Evolutionary conservation across 2,329 filamentous ascomycete genomes (phyloP), one percentile per base, ranked within the genome.

Genomic region (Tolypocladium paradoxum): DNA sequence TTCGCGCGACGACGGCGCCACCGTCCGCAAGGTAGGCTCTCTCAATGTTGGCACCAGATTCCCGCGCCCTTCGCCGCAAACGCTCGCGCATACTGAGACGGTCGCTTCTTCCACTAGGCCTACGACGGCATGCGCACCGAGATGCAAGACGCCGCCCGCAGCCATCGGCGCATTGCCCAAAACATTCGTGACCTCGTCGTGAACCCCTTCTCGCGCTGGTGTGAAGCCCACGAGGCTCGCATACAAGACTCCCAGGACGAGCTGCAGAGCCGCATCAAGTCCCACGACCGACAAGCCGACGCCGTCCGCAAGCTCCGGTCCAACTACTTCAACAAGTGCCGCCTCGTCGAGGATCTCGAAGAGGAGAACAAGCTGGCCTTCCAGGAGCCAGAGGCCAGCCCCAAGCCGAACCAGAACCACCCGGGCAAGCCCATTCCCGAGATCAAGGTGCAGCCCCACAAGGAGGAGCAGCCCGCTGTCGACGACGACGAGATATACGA

Each of bases 341-440:
- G 95, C 49, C 76, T 96, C 57, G 87, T 97, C 7, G 95, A 99
- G 68, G 93, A 99, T 66, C 74, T 97, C 56, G 93, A 99, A 68
- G 93, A 99, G 71, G 95, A 99, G 75, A 96, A 96, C 70, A 97
- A 99, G 72, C 80, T 99, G 53, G 93, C 91, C 38, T 99, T 99
- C 71, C 90, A 96, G 69, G 90, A 91, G 59, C 90, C 90, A 2
- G 81, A 85, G 62, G 75, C 69, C 35, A 90, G 87, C 68, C 85
- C 87, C 3, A 76, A 83, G 67, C 67, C 76, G 43, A 63, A 56
- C 51, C 76, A 79, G 49, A 68, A 75, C 37, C 62, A 75, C 37
- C 62, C 62, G 12, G 37, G 20, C 55, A 77, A 81, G 52, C 69
- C 71, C 36, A 87, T 90, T 40, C 88, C 88, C 46, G 91, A 90